Percentiles rank a stretch among this genome's conserved stretches.
Conservation (phyloP, 2,329 filamentous ascomycete genomes). For the Paraphoma sp. region DNA sequence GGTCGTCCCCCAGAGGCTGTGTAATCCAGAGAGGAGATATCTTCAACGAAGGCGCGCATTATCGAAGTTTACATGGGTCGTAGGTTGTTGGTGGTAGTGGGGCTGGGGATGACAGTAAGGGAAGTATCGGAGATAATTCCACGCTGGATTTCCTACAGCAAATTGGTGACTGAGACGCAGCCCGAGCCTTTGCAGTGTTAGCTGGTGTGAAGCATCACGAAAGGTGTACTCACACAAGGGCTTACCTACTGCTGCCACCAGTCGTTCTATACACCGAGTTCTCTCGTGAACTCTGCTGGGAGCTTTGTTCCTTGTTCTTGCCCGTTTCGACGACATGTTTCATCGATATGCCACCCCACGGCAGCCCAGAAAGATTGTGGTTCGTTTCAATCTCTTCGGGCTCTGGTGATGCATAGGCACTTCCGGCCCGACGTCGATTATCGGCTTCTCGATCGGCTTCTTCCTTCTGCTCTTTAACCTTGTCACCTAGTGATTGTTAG, state of each 20-base stretch:
- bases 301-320: slow-evolving; percentile 53
- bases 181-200: slow-evolving; percentile 43
- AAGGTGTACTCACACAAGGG: slow-evolving; percentile 33
- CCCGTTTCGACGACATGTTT: slow-evolving; percentile 57
- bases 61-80: too few species aligned
- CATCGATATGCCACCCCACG: slow-evolving; percentile 75
- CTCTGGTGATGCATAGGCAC: slow-evolving; percentile 68
- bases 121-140: slow-evolving; percentile 28
- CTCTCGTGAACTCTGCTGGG: slow-evolving; percentile 48
- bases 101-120: slow-evolving; percentile 22
- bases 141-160: slow-evolving; percentile 45
- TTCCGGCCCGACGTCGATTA: slow-evolving; percentile 69
- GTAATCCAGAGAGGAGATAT: too few species aligned
- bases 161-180: slow-evolving; percentile 50
- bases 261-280: slow-evolving; percentile 46
- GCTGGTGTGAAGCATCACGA: slow-evolving; percentile 19
- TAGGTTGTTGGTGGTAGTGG: too few species aligned
- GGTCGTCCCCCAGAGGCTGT: too few species aligned
- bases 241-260: slow-evolving; percentile 51
- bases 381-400: slow-evolving; percentile 61
- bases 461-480: slow-evolving; percentile 72
- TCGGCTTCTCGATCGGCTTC: slow-evolving; percentile 67
- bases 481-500: slow-evolving; percentile 64
- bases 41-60: too few species aligned
- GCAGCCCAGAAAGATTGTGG: slow-evolving; percentile 68